Evolutionary conservation across 805 yeast genomes (phyloP).

Genomic region (Diddensiella transvaalensis): DNA sequence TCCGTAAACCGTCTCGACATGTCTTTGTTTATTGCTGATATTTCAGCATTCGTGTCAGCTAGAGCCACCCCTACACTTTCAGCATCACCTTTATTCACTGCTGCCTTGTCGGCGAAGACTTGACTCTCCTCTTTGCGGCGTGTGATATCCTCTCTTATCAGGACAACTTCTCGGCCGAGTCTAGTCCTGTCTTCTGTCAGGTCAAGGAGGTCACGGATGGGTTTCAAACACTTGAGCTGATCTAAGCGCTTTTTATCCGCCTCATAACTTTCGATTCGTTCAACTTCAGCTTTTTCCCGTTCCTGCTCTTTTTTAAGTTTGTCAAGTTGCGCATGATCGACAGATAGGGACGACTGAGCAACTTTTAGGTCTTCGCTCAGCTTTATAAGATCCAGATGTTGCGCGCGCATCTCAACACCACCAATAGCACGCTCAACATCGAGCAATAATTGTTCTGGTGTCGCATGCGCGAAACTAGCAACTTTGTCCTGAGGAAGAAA

Average conservation of each 20-base stretch:
- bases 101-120: background rate
- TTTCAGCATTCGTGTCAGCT: background rate
- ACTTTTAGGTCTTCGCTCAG: conserved; percentile 43
- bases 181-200: background rate
- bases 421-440: conserved; percentile 84
- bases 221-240: background rate
- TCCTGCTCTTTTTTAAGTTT: conserved; percentile 22
- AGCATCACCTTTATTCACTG: background rate
- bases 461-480: conserved; percentile 80
- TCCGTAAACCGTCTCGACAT: background rate
- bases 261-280: conserved; percentile 20
- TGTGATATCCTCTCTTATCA: background rate
- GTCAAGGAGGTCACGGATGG: conserved; percentile 2
- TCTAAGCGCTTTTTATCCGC: conserved; percentile 16
- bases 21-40: background rate
- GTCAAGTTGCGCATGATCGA: conserved; percentile 30
- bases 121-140: background rate
- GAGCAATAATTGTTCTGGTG: conserved; percentile 66
- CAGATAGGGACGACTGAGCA: conserved; percentile 44
- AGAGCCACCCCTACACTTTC: background rate
- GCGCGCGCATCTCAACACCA: conserved; percentile 49
- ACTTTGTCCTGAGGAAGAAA: conserved; percentile 95
- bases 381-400: conserved; percentile 54
- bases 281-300: conserved; percentile 28
- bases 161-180: background rate